phyloP scores from a whole-genome alignment of 345 rosid genomes.

The Jatropha curcas region DNA sequence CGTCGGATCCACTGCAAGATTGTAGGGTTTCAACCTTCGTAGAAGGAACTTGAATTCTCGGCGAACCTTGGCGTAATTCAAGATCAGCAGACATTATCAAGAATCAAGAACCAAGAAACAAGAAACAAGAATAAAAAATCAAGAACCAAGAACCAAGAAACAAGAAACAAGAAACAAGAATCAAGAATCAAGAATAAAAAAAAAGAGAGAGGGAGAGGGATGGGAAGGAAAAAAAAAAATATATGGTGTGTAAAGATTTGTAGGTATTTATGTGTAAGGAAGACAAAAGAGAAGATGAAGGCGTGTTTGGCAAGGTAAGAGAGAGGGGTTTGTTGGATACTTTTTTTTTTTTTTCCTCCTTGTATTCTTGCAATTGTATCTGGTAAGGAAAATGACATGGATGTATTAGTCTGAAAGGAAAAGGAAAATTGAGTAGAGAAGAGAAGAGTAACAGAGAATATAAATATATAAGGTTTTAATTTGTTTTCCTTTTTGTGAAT shows the following conservation, averaged over 20 bases:
- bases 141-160: neutral
- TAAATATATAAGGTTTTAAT: too few species aligned
- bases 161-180: too few species aligned
- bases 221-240: neutral
- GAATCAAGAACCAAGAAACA: too few species aligned
- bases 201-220: neutral
- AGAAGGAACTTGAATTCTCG: conserved; percentile 16
- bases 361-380: neutral
- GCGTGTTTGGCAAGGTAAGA: conserved; percentile 25
- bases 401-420: neutral
- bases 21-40: conserved; percentile 13
- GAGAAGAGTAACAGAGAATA: neutral
- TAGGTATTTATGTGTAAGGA: conserved; percentile 6
- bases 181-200: neutral
- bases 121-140: too few species aligned
- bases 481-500: too few species aligned
- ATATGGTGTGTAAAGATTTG: neutral
- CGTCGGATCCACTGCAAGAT: neutral
- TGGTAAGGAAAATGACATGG: neutral
- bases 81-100: conserved; percentile 39
- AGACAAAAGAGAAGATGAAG: neutral
- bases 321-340: conserved; percentile 19
- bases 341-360: too few species aligned
- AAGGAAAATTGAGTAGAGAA: neutral
- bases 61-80: conserved; percentile 27